phyloP scores from a whole-genome alignment of 805 yeast species.

The Cyberlindnera mississippiensis region DNA sequence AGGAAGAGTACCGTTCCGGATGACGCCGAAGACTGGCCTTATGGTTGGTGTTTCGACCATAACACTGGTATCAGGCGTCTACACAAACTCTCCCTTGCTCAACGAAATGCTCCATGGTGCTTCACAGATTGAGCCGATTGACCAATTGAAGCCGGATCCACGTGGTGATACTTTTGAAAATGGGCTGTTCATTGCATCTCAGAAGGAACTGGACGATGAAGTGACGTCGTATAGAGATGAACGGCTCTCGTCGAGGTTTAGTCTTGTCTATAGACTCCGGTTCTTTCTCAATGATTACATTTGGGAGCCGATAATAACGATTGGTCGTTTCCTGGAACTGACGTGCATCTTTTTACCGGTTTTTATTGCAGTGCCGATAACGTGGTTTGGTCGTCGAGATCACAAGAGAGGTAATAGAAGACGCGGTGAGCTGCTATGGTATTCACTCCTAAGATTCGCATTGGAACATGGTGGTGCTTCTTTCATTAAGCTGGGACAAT shows the following conservation, averaged over 20 bases:
- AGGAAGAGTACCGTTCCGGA: no score
- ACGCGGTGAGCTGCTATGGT: constrained; percentile 72
- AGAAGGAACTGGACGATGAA: constrained; percentile 45
- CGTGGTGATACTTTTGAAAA: constrained; percentile 64
- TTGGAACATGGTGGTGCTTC: constrained; percentile 91
- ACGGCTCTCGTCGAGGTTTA: constrained; percentile 15
- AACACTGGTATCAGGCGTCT: not conserved
- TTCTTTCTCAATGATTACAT: constrained; percentile 50
- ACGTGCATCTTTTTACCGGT: constrained; percentile 68
- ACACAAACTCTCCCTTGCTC: not conserved
- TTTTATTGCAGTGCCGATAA: constrained; percentile 57
- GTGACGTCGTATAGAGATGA: constrained; percentile 32
- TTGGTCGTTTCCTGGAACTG: constrained; percentile 66
- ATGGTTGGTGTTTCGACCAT: not conserved
- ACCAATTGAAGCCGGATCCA: constrained; percentile 34
- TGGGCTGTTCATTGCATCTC: constrained; percentile 60
- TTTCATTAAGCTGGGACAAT: constrained; percentile 88
- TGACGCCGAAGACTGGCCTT: not conserved
- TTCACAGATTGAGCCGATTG: constrained; percentile 9
- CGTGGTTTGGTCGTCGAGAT: constrained; percentile 28
- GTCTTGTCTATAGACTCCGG: constrained; percentile 37
- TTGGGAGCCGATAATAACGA: constrained; percentile 65
- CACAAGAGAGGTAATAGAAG: constrained; percentile 36
- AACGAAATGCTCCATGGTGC: constrained; percentile 14
- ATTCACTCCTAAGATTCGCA: constrained; percentile 51